Base-by-base conservation (phyloP, 306 rosid genomes). In the Pyrus betulifolia region DNA sequence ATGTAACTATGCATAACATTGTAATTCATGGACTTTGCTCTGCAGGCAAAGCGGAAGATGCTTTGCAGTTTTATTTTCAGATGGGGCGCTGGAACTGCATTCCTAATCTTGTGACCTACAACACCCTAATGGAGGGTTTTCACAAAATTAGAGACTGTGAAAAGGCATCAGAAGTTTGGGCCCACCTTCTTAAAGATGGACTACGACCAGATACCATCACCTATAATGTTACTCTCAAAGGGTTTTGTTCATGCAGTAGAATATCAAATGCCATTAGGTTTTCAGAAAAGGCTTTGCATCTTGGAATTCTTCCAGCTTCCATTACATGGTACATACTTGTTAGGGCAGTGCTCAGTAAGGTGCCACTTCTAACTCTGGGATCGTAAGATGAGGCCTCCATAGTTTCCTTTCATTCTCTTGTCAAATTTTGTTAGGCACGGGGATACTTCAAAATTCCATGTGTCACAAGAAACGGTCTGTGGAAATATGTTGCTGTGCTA, bases 261-360 rank as follows among this genome's bases (percentile, higher is more conserved):
- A 75, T 91, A 61, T 76, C 87, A 4, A 93, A 95, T 74, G 99
- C 97, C 78, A 72, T 89, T 67, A 60, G 73, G 55, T 76, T 80
- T 77, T 74, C 91, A 54, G 77, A 88, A 54, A 86, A 92, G 75
- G 99, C 99, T 84, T 70, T 92, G 87, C 49, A 62, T 72, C 86
- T 72, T 61, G 97, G 93, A 81, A 75, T 87, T 82, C 82, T 89
- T 77, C 97, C 97, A 3, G 91, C 93, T 76, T 84, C 78, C 71
- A 84, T 91, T 82, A 95, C 97, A 17, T 95, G 97, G 99, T 49
- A 87, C 79, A 91, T 95, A 80, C 90, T 96, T 79, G 93, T 96
- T 78, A 88, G 98, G 84, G 97, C 91, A 18, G 91, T 92, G 71
- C 66, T 86, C 65, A 74, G 72, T 69, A 76, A 44, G 88, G 80